Evolutionary conservation across 768 basidiomycete genomes (phyloP).

Genomic region (Paxillus rubicundulus): DNA sequence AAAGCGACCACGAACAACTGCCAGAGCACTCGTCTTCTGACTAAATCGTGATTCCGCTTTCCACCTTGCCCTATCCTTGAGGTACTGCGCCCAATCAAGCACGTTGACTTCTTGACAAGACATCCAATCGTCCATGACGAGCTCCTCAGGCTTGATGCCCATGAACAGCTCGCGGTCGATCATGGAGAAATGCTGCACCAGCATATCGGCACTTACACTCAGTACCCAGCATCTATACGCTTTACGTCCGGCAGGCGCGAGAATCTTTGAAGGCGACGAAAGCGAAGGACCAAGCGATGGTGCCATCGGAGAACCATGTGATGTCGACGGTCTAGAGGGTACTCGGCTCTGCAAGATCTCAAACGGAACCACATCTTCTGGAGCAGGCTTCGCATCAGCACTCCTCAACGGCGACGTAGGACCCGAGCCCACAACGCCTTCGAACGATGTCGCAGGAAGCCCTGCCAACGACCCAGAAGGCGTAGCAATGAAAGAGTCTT

Average conservation of each 20-base stretch:
- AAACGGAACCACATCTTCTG: slow-evolving; percentile 61
- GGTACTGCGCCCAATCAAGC: slow-evolving; percentile 79
- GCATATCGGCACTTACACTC: slow-evolving; percentile 51
- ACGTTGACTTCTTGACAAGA: slow-evolving; percentile 60
- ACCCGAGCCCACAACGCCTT: not conserved
- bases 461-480: slow-evolving; percentile 14
- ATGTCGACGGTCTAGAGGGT: slow-evolving; percentile 36
- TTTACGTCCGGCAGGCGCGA: slow-evolving; percentile 38
- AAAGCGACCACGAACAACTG: slow-evolving; percentile 76
- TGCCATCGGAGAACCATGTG: slow-evolving; percentile 28
- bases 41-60: slow-evolving; percentile 58
- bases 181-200: slow-evolving; percentile 81
- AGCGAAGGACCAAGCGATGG: slow-evolving; percentile 14
- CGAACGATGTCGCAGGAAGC: slow-evolving; percentile 15
- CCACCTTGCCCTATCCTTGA: slow-evolving; percentile 70
- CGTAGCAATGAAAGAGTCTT: slow-evolving; percentile 23
- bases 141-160: slow-evolving; percentile 82
- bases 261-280: slow-evolving; percentile 35
- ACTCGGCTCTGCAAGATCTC: slow-evolving; percentile 67
- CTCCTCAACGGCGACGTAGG: slow-evolving; percentile 32
- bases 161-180: slow-evolving; percentile 88
- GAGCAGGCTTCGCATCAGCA: slow-evolving; percentile 46
- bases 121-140: slow-evolving; percentile 74
- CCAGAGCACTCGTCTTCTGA: slow-evolving; percentile 68
- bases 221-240: slow-evolving; percentile 72